Percentiles rank a stretch among this genome's conserved stretches.
Evolutionary conservation across 108 stramenopile genomes (phyloP).

Genomic region (Parietichytrium sp.): DNA sequence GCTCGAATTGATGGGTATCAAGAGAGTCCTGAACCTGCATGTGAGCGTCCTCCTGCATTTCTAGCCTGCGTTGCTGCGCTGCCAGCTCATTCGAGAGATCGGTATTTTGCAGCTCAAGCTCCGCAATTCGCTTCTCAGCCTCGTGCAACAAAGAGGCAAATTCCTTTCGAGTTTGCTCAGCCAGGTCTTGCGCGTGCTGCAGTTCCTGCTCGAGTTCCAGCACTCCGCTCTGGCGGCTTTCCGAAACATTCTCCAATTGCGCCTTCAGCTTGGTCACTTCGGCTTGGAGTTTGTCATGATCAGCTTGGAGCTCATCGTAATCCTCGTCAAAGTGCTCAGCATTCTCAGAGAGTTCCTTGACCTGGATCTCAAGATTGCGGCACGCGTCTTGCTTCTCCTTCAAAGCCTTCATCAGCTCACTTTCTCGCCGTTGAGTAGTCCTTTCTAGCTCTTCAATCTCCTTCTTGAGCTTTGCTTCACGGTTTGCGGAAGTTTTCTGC

Average conservation of each 20-base stretch:
- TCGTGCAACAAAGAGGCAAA: slow-evolving; percentile 1
- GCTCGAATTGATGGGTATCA: neutral
- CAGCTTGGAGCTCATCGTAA: neutral
- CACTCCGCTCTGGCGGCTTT: neutral
- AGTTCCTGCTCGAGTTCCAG: slow-evolving; percentile 27
- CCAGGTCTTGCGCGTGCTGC: neutral
- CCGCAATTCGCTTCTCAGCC: neutral
- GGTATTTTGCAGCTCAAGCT: neutral
- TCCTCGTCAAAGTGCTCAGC: neutral
- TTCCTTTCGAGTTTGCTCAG: neutral
- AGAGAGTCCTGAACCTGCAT: neutral
- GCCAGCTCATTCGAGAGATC: slow-evolving; percentile 19
- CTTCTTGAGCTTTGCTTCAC: neutral
- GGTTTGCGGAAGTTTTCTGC: neutral
- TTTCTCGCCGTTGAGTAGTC: neutral
- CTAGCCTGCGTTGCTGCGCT: slow-evolving; percentile 17
- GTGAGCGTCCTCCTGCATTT: neutral
- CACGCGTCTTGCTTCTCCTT: neutral
- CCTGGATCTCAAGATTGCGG: neutral
- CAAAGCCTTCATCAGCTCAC: neutral
- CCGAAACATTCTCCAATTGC: neutral
- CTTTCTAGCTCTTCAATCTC: neutral
- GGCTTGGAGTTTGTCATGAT: neutral
- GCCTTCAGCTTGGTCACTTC: neutral
- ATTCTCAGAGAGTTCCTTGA: neutral